These are phyloP conservation scores for Nakazawaea sp. DNA, from an alignment of 805 yeast species.

Conservation along the genomic window DNA sequence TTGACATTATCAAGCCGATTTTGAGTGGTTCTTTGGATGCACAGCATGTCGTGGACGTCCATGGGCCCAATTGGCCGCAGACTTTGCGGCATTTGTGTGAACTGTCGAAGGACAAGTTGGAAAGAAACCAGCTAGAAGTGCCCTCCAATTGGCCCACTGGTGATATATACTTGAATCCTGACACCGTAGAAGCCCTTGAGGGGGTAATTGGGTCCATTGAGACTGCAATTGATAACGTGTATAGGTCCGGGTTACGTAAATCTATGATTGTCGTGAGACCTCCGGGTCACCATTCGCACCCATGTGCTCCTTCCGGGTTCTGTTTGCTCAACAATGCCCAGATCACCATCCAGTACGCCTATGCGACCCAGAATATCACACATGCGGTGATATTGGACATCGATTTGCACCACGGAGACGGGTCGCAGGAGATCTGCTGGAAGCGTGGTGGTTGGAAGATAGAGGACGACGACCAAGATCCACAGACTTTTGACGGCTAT, in stretches of 20 bases:
- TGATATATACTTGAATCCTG: slow-evolving; percentile 66
- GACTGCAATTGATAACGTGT: slow-evolving; percentile 54
- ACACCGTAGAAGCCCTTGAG: slow-evolving; percentile 61
- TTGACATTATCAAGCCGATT: slow-evolving; percentile 39
- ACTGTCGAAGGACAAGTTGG: slow-evolving; percentile 48
- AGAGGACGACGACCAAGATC: slow-evolving; percentile 35
- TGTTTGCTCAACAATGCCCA: slow-evolving; percentile 79
- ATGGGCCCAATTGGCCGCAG: slow-evolving; percentile 69
- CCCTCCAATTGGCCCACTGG: slow-evolving; percentile 81
- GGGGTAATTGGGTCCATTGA: slow-evolving; percentile 78
- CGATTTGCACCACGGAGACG: slow-evolving; percentile 87
- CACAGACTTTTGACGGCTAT: slow-evolving; percentile 36
- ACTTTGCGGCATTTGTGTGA: slow-evolving; percentile 50
- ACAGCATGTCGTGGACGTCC: slow-evolving; percentile 61
- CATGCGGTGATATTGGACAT: slow-evolving; percentile 80
- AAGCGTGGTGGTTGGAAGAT: slow-evolving; percentile 59
- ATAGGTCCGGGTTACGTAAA: slow-evolving; percentile 27
- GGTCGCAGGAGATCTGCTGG: slow-evolving; percentile 84
- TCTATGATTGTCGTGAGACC: slow-evolving; percentile 71
- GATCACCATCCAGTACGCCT: slow-evolving; percentile 73
- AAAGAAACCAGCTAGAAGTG: slow-evolving; percentile 55
- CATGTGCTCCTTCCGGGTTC: slow-evolving; percentile 79
- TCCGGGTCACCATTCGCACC: slow-evolving; percentile 85
- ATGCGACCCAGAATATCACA: slow-evolving; percentile 51
- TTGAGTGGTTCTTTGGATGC: slow-evolving; percentile 42